Evolutionary conservation across 2,329 filamentous ascomycete genomes (phyloP).

Genomic region (Colletotrichum sp.): DNA sequence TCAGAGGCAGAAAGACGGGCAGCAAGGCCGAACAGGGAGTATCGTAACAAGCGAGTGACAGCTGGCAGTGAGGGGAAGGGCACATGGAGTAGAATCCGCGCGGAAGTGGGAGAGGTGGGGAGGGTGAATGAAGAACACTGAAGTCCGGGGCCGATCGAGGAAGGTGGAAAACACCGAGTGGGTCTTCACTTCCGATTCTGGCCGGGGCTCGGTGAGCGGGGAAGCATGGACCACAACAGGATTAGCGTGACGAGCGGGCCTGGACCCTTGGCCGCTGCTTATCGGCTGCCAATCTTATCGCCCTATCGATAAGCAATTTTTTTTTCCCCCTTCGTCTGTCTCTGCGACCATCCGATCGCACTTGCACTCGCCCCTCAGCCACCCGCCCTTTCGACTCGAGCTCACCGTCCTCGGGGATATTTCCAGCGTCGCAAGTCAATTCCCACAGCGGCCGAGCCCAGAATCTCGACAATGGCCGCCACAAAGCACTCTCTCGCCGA

Average conservation of each 20-base stretch:
- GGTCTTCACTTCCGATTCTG: not conserved
- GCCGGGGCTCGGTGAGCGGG: not conserved
- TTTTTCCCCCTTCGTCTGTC: not conserved
- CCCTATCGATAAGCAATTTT: conserved; percentile 16
- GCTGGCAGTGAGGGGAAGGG: not conserved
- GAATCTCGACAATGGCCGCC: conserved; percentile 36
- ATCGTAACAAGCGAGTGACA: not conserved
- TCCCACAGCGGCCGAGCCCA: not conserved
- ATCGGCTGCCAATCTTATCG: not conserved
- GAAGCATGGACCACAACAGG: not conserved
- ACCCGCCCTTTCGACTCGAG: not conserved
- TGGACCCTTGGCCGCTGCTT: not conserved
- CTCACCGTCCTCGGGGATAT: not conserved
- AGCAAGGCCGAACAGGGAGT: not conserved
- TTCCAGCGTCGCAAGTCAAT: not conserved
- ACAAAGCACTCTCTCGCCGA: conserved; percentile 41
- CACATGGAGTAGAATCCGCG: not conserved
- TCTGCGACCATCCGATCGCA: not conserved
- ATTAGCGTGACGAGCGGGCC: not conserved
- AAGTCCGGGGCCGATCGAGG: not conserved
- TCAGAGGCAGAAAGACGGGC: not conserved
- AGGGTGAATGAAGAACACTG: not conserved
- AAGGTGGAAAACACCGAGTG: not conserved
- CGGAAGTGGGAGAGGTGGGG: not conserved
- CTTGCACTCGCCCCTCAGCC: not conserved